Evolutionary conservation across 768 basidiomycete species (phyloP).

Genomic region (Exsudoporus frostii): DNA sequence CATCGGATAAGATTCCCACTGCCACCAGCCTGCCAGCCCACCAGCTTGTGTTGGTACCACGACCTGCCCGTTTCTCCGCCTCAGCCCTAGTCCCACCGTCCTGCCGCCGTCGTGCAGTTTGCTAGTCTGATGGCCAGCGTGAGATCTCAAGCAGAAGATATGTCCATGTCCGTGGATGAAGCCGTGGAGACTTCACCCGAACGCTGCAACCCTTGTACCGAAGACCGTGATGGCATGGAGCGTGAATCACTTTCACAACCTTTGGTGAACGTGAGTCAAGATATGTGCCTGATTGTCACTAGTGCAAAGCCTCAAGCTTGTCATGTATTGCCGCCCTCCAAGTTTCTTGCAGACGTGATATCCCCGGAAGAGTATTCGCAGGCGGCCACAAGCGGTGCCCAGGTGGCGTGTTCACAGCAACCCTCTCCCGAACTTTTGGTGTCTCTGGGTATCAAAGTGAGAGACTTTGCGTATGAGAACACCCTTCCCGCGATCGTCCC

Average conservation of each 20-base stretch:
- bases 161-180: slow-evolving; percentile 1
- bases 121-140: slow-evolving; percentile 15
- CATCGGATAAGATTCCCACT: slow-evolving; percentile 28
- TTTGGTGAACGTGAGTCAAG: slow-evolving; percentile 36
- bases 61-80: slow-evolving; percentile 14
- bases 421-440: slow-evolving; percentile 32
- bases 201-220: neutral
- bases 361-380: slow-evolving; percentile 19
- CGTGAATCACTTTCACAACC: slow-evolving; percentile 24
- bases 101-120: neutral
- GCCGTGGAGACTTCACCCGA: neutral
- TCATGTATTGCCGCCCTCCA: slow-evolving; percentile 23
- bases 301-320: slow-evolving; percentile 33
- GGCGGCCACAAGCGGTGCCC: slow-evolving; percentile 4
- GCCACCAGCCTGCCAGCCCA: slow-evolving; percentile 5
- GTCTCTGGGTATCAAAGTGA: slow-evolving; percentile 40
- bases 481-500: slow-evolving; percentile 58
- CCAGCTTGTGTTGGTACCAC: slow-evolving; percentile 27
- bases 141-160: slow-evolving; percentile 6
- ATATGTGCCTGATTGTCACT: slow-evolving; percentile 27
- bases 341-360: slow-evolving; percentile 14
- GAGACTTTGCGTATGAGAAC: slow-evolving; percentile 69
- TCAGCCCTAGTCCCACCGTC: neutral
- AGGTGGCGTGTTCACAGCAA: slow-evolving; percentile 28
- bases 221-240: slow-evolving; percentile 13